Evolutionary conservation across 495 filamentous ascomycete species (phyloP).

Genomic region (Xylaria castorea): DNA sequence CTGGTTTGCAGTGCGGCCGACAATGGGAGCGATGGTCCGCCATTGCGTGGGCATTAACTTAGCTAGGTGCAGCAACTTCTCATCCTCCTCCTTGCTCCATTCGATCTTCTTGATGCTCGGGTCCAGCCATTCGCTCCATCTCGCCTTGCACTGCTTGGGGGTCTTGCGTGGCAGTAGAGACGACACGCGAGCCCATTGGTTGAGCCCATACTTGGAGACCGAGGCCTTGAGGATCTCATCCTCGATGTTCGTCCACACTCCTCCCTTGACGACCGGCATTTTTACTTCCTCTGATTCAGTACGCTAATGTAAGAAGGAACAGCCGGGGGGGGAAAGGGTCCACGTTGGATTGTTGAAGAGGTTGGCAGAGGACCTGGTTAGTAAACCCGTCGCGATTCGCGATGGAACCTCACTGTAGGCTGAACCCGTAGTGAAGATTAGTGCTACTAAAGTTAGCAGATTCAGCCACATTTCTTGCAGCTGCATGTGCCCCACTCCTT

Average conservation of each 20-base stretch:
- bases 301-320: not conserved
- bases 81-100: conserved; percentile 98
- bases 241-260: conserved; percentile 82
- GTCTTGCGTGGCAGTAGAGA: conserved; percentile 97
- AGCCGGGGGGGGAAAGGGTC: not conserved
- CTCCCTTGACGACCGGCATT: conserved; percentile 98
- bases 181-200: conserved; percentile 98
- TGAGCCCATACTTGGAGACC: conserved; percentile 95
- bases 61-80: conserved; percentile 92
- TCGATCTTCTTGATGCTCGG: conserved; percentile 97
- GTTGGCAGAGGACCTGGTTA: conserved; percentile 4
- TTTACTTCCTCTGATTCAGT: conserved; percentile 38
- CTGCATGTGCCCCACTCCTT: not conserved
- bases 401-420: not conserved
- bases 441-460: conserved; percentile 4
- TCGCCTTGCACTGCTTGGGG: conserved; percentile 97
- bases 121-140: conserved; percentile 98
- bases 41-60: conserved; percentile 99
- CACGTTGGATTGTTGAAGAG: conserved; percentile 5
- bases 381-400: conserved; percentile 20
- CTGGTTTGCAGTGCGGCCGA: conserved; percentile 94
- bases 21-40: conserved; percentile 96
- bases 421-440: not conserved
- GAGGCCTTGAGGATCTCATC: conserved; percentile 98
- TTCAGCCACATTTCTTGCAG: conserved; percentile 9